phyloP scores from a whole-genome alignment of 176 grass and related monocot species.

The Oryza meridionalis region DNA sequence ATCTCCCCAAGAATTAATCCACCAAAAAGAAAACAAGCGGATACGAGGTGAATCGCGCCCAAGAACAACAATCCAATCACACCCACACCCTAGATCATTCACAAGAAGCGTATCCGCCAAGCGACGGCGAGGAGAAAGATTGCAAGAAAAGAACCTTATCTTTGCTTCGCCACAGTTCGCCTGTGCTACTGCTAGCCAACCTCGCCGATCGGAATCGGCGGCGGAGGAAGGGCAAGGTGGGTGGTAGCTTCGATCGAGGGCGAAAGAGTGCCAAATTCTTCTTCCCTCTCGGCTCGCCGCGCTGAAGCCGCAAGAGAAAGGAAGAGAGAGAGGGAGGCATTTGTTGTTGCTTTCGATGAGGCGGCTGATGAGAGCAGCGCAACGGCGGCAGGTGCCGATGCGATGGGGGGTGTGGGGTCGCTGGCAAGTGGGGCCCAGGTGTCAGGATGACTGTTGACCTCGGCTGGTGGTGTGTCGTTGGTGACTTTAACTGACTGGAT shows the following conservation, averaged over 20 bases:
- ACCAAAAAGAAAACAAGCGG: not conserved
- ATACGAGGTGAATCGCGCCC: not conserved
- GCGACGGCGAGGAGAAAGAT: not conserved
- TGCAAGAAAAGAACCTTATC: not conserved
- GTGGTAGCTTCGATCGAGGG: constrained; percentile 1
- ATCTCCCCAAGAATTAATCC: not conserved
- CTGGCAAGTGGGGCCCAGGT: not conserved
- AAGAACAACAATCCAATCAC: not conserved
- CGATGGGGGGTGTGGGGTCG: accelerated
- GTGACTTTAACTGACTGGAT: not conserved
- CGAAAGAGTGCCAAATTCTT: not conserved
- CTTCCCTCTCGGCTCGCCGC: not conserved
- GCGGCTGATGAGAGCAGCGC: not conserved
- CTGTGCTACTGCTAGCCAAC: too few species aligned
- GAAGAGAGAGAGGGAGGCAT: not conserved
- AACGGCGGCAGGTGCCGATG: too few species aligned
- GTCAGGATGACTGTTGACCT: not conserved
- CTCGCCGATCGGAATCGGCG: constrained; percentile 28
- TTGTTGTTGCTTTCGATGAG: not conserved
- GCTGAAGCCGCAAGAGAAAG: not conserved
- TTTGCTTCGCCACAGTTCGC: constrained; percentile 26
- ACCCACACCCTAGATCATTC: too few species aligned
- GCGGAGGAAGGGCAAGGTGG: not conserved
- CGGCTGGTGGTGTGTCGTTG: not conserved
- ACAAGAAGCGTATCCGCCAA: not conserved